A percentile compares a stretch with the other conserved stretches of the same genome.
Evolutionary conservation across 139 green algal species (phyloP).

Genomic region (Chlamydomonas sp.): DNA sequence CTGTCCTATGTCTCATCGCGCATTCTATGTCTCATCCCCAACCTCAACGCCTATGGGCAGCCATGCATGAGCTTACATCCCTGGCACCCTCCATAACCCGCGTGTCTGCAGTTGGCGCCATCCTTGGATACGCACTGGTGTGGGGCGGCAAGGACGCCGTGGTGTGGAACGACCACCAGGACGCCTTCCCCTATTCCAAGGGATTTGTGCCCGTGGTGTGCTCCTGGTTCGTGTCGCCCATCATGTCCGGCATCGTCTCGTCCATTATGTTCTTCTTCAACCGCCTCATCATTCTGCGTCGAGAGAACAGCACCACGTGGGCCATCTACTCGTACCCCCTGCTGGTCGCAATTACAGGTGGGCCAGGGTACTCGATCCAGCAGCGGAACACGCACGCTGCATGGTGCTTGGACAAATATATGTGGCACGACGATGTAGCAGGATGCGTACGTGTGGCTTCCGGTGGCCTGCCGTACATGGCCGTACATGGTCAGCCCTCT

Average conservation of each 20-base stretch:
- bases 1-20: no score
- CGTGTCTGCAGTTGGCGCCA: conserved; percentile 39
- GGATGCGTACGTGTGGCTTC: no score
- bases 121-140: conserved; percentile 50
- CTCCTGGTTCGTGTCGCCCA: conserved; percentile 49
- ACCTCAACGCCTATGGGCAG: no score
- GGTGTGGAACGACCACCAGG: conserved; percentile 36
- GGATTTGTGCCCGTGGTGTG: conserved; percentile 26
- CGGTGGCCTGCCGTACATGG: conserved; percentile 21
- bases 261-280: conserved; percentile 38
- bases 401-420: conserved; percentile 33
- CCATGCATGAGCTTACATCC: not conserved
- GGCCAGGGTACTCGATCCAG: no score
- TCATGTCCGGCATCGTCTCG: conserved; percentile 21
- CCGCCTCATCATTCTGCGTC: conserved; percentile 37
- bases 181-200: conserved; percentile 30
- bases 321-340: conserved; percentile 53
- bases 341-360: conserved; percentile 19
- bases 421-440: not conserved
- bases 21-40: no score
- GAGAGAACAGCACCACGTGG: conserved; percentile 3
- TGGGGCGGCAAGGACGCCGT: conserved; percentile 28
- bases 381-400: conserved; percentile 46
- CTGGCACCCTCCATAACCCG: no score
- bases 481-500: conserved; percentile 25